Percentiles rank a stretch among this genome's conserved stretches.
Evolutionary conservation across 2,329 filamentous ascomycete genomes (phyloP).

Genomic region (Cytospora mali): DNA sequence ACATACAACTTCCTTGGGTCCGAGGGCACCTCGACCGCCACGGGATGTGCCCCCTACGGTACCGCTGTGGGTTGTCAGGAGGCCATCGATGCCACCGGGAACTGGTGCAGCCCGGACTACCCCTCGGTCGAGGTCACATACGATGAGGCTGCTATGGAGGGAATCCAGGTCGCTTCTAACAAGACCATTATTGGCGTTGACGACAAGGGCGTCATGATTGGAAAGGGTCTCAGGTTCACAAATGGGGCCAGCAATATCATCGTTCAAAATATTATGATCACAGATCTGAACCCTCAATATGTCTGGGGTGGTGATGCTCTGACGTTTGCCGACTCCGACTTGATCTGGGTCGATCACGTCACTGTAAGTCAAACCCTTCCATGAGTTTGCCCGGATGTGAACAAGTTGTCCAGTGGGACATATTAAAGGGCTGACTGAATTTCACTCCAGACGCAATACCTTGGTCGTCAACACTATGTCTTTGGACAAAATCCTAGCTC

Average conservation of each 20-base stretch:
- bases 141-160: constrained; percentile 53
- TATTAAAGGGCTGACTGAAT: too few species aligned
- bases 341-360: constrained; percentile 56
- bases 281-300: constrained; percentile 51
- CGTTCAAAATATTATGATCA: constrained; percentile 60
- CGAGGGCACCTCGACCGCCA: constrained; percentile 54
- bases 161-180: constrained; percentile 57
- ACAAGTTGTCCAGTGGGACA: too few species aligned
- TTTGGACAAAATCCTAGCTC: constrained; percentile 55
- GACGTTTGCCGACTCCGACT: constrained; percentile 33
- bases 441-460: constrained; percentile 49
- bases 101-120: constrained; percentile 51
- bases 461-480: constrained; percentile 63
- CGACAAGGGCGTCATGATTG: constrained; percentile 55
- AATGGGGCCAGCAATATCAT: constrained; percentile 57
- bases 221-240: constrained; percentile 56
- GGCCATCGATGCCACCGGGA: constrained; percentile 58
- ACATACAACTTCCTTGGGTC: constrained; percentile 57
- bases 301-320: constrained; percentile 22
- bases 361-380: constrained; percentile 29
- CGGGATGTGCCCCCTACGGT: constrained; percentile 61
- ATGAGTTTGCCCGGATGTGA: too few species aligned
- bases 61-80: constrained; percentile 56
- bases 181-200: constrained; percentile 61
- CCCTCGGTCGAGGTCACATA: constrained; percentile 48